Evolutionary conservation across 1,284 basidiomycete species (phyloP).

Genomic region (Agroathelia rolfsii): DNA sequence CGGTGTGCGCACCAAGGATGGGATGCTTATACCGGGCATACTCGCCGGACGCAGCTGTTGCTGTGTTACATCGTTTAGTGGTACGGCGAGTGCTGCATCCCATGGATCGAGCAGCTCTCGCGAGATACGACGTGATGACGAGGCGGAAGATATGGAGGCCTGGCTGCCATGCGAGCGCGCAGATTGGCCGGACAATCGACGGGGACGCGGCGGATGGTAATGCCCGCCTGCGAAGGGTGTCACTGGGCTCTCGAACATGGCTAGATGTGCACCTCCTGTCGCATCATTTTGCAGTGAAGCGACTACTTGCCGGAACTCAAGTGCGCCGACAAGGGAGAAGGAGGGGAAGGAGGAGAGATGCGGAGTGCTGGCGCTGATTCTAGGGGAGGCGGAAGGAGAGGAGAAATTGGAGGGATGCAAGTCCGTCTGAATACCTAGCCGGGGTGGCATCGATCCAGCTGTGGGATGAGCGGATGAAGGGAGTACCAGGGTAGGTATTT

Average conservation of each 20-base stretch:
- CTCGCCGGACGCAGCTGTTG: conserved; percentile 16
- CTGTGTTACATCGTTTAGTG: conserved; percentile 35
- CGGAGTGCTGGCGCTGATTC: conserved; percentile 26
- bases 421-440: conserved; percentile 30
- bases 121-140: conserved; percentile 22
- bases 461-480: conserved; percentile 13
- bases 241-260: conserved; percentile 56
- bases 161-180: conserved; percentile 23
- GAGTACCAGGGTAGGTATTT: conserved; percentile 9
- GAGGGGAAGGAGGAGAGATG: conserved; percentile 53
- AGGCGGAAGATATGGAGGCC: conserved; percentile 21
- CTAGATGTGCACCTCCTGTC: conserved; percentile 42
- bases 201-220: conserved; percentile 34
- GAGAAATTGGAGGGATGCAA: conserved; percentile 24
- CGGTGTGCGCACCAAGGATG: conserved; percentile 46
- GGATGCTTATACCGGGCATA: conserved; percentile 31
- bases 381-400: conserved; percentile 25
- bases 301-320: conserved; percentile 89
- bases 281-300: conserved; percentile 65
- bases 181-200: conserved; percentile 10
- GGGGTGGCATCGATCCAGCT: conserved; percentile 27
- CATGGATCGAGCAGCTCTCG: conserved; percentile 24
- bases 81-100: conserved; percentile 35
- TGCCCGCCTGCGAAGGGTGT: conserved; percentile 68
- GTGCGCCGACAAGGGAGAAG: conserved; percentile 85